Conservation (phyloP, 2,329 filamentous ascomycete genomes). For the Pseudogymnoascus sp. region DNA sequence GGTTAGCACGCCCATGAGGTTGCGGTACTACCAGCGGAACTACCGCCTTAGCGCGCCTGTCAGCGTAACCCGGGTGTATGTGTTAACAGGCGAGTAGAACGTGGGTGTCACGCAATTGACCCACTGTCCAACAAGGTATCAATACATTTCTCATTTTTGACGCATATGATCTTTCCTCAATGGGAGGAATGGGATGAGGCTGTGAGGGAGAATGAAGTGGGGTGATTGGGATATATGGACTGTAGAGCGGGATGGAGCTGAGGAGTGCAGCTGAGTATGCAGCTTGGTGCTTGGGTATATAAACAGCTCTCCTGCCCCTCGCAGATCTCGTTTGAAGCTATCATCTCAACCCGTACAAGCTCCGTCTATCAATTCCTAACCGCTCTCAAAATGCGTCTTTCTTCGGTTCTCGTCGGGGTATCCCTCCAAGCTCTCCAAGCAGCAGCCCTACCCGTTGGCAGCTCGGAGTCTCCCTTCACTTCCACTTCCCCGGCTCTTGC, state of each 20-base stretch:
- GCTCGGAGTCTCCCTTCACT: not conserved
- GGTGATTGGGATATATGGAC: not conserved
- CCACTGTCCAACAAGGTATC: slow-evolving; percentile 4
- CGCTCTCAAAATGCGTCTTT: not conserved
- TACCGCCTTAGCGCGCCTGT: not conserved
- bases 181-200: not conserved
- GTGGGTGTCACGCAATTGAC: not conserved
- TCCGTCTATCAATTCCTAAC: not conserved
- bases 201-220: not conserved
- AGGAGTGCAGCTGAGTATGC: not conserved
- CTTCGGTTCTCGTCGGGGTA: not conserved
- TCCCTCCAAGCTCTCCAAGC: not conserved
- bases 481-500: not conserved
- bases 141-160: not conserved
- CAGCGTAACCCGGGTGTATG: not conserved
- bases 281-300: not conserved
- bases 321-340: not conserved
- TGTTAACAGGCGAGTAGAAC: not conserved
- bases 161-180: not conserved
- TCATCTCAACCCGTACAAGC: not conserved
- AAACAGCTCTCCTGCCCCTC: not conserved
- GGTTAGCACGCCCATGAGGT: not conserved
- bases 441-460: not conserved
- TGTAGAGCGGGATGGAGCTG: not conserved
- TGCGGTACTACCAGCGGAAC: not conserved